Evolutionary conservation across 164 flowering plant species (phyloP).

Genomic region (Piper longum): DNA sequence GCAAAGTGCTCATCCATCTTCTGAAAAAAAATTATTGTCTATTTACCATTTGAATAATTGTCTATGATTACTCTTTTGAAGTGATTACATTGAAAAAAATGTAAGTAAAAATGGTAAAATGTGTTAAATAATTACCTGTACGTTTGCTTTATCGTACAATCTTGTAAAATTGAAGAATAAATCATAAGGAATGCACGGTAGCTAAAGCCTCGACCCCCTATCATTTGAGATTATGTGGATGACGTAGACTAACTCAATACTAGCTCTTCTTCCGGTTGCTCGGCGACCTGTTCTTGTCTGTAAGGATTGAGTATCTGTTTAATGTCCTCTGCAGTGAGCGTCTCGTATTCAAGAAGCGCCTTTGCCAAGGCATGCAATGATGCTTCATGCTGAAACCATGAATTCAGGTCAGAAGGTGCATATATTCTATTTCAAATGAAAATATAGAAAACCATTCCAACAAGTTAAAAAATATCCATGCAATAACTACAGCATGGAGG

Average conservation of each 20-base stretch:
- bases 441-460: too few species aligned
- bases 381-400: constrained; percentile 69
- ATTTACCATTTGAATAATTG: not conserved
- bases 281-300: constrained; percentile 28
- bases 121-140: not conserved
- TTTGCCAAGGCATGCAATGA: constrained; percentile 77
- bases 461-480: too few species aligned
- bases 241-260: constrained; percentile 20
- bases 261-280: constrained; percentile 41
- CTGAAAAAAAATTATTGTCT: too few species aligned
- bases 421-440: too few species aligned
- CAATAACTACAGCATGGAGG: too few species aligned
- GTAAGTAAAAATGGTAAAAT: not conserved
- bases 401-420: not conserved
- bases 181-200: too few species aligned
- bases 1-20: too few species aligned
- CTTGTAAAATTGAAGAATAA: not conserved
- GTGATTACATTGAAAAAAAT: too few species aligned
- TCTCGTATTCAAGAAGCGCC: constrained; percentile 85
- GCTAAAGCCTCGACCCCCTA: too few species aligned
- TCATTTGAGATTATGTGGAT: too few species aligned
- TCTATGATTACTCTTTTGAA: too few species aligned
- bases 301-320: constrained; percentile 61
- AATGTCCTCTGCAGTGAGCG: constrained; percentile 68
- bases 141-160: not conserved